Evolutionary conservation across 2,329 filamentous ascomycete genomes (phyloP).

Genomic region (Fusarium dlaminii): DNA sequence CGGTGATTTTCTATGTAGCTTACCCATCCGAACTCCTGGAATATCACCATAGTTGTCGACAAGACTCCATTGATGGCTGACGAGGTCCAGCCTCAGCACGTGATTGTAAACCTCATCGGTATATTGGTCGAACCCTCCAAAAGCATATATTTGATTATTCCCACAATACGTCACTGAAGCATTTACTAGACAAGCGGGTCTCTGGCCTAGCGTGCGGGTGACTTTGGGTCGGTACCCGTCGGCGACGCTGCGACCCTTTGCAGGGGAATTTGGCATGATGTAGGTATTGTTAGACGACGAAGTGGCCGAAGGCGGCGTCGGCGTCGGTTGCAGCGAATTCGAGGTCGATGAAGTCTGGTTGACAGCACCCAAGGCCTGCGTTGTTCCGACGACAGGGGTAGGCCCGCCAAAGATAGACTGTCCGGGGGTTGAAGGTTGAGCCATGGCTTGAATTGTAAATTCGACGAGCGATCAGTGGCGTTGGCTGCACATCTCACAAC

Average conservation of each 20-base stretch:
- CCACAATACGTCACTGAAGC: constrained; percentile 99
- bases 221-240: constrained; percentile 89
- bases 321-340: constrained; percentile 37
- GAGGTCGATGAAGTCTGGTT: constrained; percentile 44
- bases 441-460: constrained; percentile 49
- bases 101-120: constrained; percentile 99
- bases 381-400: constrained; percentile 40
- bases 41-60: constrained; percentile 99
- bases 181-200: constrained; percentile 95
- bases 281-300: constrained; percentile 79
- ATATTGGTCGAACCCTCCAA: constrained; percentile 98
- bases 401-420: constrained; percentile 61
- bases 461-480: constrained; percentile 30
- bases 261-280: constrained; percentile 88
- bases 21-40: constrained; percentile 95
- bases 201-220: constrained; percentile 78
- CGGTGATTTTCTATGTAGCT: constrained; percentile 36
- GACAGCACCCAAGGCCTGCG: constrained; percentile 37
- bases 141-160: constrained; percentile 97
- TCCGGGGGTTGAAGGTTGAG: constrained; percentile 57
- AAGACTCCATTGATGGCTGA: constrained; percentile 90
- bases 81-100: constrained; percentile 87
- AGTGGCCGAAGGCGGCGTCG: constrained; percentile 38
- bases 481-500: constrained; percentile 37
- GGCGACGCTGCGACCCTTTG: constrained; percentile 69